A percentile compares a stretch with the other conserved stretches of the same genome.
phyloP scores from a whole-genome alignment of 345 rosid genomes.

The Brassica carinata region DNA sequence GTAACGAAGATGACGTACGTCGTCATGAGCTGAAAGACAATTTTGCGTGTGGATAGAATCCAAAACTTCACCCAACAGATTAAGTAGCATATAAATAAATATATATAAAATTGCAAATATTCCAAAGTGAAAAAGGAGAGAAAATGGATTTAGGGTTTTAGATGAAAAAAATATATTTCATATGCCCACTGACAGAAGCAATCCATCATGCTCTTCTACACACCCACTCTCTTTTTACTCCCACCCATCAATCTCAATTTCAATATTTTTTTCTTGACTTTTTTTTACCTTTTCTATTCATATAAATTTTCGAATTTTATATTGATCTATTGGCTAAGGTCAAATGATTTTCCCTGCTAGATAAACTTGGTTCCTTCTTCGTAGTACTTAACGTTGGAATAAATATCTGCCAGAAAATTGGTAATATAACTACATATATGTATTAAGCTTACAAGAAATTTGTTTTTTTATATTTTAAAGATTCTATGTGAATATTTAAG shows the following conservation, averaged over 20 bases:
- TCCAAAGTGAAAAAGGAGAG: background rate
- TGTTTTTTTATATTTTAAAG: background rate
- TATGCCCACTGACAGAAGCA: conserved; percentile 48
- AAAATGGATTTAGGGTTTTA: conserved; percentile 28
- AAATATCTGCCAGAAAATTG: background rate
- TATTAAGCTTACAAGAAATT: background rate
- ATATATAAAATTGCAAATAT: background rate
- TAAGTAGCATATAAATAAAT: background rate
- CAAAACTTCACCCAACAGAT: conserved; percentile 21
- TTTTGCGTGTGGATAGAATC: conserved; percentile 38
- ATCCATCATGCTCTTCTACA: conserved; percentile 37
- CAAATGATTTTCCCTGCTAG: conserved; percentile 1
- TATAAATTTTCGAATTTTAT: background rate
- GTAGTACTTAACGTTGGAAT: background rate
- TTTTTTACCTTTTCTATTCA: background rate
- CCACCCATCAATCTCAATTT: conserved; percentile 39
- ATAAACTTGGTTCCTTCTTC: background rate
- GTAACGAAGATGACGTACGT: conserved; percentile 36
- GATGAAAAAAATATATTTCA: conserved; percentile 24
- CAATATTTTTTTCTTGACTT: background rate
- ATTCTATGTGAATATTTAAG: background rate
- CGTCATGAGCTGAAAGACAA: conserved; percentile 30
- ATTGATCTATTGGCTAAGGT: background rate
- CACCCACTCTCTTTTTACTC: conserved; percentile 32
- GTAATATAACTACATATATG: background rate